Evolutionary conservation across 306 rosid genomes (phyloP).

Genomic region (Oxytropis ochrocephala): DNA sequence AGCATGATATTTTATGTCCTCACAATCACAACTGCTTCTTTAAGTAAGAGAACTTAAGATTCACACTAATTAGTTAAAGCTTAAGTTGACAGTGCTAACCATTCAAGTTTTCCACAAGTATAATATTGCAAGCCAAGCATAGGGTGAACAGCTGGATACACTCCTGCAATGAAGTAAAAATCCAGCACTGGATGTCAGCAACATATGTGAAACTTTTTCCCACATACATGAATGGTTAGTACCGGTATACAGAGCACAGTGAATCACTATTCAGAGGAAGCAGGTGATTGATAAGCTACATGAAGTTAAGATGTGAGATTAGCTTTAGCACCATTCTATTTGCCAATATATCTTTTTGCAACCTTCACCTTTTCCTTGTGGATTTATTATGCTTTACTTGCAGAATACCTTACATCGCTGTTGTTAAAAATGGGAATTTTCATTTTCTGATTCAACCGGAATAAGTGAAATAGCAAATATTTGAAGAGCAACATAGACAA

Average conservation of each 20-base stretch:
- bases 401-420: neutral
- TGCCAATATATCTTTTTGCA: neutral
- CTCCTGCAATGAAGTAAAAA: conserved; percentile 43
- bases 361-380: neutral
- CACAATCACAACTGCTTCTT: neutral
- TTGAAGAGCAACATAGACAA: conserved; percentile 1
- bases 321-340: neutral
- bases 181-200: conserved; percentile 16
- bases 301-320: neutral
- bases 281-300: neutral
- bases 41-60: conserved; percentile 1
- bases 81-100: conserved; percentile 44
- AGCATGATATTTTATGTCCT: neutral
- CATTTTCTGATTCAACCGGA: neutral
- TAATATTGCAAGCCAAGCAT: conserved; percentile 84
- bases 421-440: neutral
- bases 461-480: neutral
- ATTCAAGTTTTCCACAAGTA: conserved; percentile 90
- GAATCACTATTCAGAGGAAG: neutral
- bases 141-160: conserved; percentile 76
- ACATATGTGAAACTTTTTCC: conserved; percentile 4
- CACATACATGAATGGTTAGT: neutral
- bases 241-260: neutral
- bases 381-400: conserved; percentile 4
- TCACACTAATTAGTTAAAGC: neutral